phyloP scores from a whole-genome alignment of 2,329 filamentous ascomycete species.

The Neopestalotiopsis sp. region DNA sequence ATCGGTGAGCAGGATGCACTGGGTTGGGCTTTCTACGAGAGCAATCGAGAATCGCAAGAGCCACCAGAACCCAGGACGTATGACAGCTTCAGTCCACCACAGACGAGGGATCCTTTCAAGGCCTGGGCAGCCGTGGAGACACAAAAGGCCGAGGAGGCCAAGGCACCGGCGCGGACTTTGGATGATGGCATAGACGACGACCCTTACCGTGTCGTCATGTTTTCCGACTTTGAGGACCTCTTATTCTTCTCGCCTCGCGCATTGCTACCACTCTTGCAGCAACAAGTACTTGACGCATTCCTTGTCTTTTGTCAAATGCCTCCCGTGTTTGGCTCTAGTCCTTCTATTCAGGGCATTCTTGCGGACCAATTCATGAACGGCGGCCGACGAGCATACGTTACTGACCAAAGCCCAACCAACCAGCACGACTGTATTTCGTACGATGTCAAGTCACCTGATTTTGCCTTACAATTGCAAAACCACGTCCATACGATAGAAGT shows the following conservation, averaged over 20 bases:
- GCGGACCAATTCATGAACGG: conserved; percentile 56
- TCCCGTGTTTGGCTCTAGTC: conserved; percentile 39
- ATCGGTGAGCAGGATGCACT: conserved; percentile 75
- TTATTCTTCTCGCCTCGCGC: conserved; percentile 56
- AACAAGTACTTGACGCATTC: conserved; percentile 70
- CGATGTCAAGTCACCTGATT: conserved; percentile 25
- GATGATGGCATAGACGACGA: conserved; percentile 81
- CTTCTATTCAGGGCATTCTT: conserved; percentile 41
- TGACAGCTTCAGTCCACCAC: conserved; percentile 22
- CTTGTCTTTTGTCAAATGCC: conserved; percentile 71
- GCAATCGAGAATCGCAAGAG: conserved; percentile 41
- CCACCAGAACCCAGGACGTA: conserved; percentile 44
- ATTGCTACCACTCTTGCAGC: conserved; percentile 39
- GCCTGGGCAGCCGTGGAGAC: conserved; percentile 61
- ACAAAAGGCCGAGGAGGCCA: conserved; percentile 50
- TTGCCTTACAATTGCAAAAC: conserved; percentile 28
- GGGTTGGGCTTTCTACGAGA: conserved; percentile 69
- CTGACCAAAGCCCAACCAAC: conserved; percentile 16
- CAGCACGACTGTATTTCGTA: conserved; percentile 12
- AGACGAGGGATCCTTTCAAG: conserved; percentile 52
- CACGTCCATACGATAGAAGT: conserved; percentile 45
- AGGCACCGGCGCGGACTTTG: conserved; percentile 72
- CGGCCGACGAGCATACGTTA: conserved; percentile 39
- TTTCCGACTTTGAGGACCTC: conserved; percentile 72
- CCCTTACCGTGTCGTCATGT: conserved; percentile 81